Base-by-base conservation (phyloP, 1,284 basidiomycete genomes). In the Earliella scabrosa region DNA sequence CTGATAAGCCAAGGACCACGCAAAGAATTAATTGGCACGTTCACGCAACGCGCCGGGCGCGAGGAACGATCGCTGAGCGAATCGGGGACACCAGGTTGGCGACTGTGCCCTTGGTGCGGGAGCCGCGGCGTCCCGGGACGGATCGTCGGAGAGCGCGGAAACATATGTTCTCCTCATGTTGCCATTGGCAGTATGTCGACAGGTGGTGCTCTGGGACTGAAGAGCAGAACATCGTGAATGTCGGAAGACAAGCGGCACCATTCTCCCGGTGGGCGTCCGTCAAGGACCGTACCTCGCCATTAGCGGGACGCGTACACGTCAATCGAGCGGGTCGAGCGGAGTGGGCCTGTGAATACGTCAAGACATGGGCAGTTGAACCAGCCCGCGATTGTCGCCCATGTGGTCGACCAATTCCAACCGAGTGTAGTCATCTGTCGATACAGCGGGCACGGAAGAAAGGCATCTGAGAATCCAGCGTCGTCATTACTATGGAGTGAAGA, bases 41-140 rank as follows among this genome's bases (percentile, higher is more conserved):
- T 52, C 36, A 45, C 36, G 31, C 57, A 59, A 59, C n/a, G 57
- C 55, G 54, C 34, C 29, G 9, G 24, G 44, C 24, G 52, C 26
- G 55, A 57, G 60, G 60, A 45, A 21, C 34, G 36, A 35, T 26
- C 32, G 46, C 38, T 14, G 40, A 23, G 38, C 24, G 51, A 39
- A 29, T 35, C 47, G 41, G 32, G 47, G 38, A 41, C 41, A 44
- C 34, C 27, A n/a, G n/a, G n/a, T 53, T 41, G 39, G 51, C 35
- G 44, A 50, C 54, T 45, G 44, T 26, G 16, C 35, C 52, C 41
- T 57, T 58, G 60, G 60, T 50, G 48, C 60, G 60, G 58, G 38
- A 43, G n/a, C 52, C 57, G 47, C 54, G 60, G 54, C 52, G 35
- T 18, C 20, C 54, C 60, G 60, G 57, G 44, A 41, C 60, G 60